These are phyloP conservation scores for Elongisporangium prolatum DNA, from an alignment of 352 stramenopile species.

Conservation along the genomic window DNA sequence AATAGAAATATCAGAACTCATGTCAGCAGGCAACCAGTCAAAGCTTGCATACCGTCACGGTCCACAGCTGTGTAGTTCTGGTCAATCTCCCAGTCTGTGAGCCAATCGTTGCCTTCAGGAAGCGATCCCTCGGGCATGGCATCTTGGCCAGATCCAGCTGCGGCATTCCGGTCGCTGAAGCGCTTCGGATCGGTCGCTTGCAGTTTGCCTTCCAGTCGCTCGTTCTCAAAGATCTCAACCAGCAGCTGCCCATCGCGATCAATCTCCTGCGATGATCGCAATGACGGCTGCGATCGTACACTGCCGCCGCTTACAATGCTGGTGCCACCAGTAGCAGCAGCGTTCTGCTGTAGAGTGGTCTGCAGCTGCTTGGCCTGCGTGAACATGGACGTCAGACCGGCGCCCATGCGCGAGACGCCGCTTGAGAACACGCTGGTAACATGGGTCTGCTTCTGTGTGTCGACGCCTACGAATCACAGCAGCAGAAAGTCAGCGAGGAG, in stretches of 20 bases:
- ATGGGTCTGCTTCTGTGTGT: conserved; percentile 28
- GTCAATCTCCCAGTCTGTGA: conserved; percentile 81
- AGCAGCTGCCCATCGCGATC: conserved; percentile 69
- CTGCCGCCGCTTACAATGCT: conserved; percentile 7
- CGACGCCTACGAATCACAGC: conserved; percentile 15
- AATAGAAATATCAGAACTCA: conserved; percentile 2
- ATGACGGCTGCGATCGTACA: conserved; percentile 15
- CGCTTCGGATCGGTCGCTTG: conserved; percentile 62
- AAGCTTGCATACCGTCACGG: conserved; percentile 30
- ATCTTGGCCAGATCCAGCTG: conserved; percentile 51
- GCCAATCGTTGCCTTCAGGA: conserved; percentile 71
- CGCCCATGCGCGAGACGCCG: conserved; percentile 61
- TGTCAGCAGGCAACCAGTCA: neutral
- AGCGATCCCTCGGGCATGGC: conserved; percentile 61
- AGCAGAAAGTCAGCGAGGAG: neutral
- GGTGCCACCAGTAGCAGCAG: conserved; percentile 18
- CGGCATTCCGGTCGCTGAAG: conserved; percentile 62
- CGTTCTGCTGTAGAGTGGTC: conserved; percentile 55
- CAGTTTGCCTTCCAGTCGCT: conserved; percentile 75
- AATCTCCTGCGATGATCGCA: conserved; percentile 47
- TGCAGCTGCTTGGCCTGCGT: conserved; percentile 73
- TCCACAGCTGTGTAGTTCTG: conserved; percentile 77
- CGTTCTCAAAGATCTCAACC: conserved; percentile 84
- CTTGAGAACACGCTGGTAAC: conserved; percentile 56
- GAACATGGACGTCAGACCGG: conserved; percentile 50